Base-by-base conservation (phyloP, 306 rosid species). In the Glycine latifolia region DNA sequence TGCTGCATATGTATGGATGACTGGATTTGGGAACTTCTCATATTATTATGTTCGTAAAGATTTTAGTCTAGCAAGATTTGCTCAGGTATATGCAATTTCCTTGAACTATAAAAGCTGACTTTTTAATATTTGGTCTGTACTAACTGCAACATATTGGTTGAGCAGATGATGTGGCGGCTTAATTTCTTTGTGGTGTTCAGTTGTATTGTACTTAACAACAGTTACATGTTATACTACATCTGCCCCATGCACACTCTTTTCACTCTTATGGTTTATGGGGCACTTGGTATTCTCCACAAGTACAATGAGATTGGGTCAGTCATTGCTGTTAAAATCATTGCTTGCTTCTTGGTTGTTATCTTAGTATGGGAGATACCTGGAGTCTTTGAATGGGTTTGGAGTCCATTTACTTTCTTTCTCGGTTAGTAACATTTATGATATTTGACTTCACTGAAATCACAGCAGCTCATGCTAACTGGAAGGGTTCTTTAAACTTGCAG, bases 121-220 rank as follows among this genome's bases (percentile, higher is more conserved):
- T 81, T 39, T 68, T n/a, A 52, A 46, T 59, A 48, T 79, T 74
- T 85, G 67, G 53, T 58, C 52, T 78, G 56, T 66, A 47, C 81
- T 81, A 55, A 75, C 60, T 70, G 74, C 16, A 16, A 75, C 56
- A 20, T 71, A 79, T 78, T 26, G 31, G 82, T 73, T 78, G 89
- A 73, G 84, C 94, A 95, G 99, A 93, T 95, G 99, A 95, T 95
- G 99, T 95, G 99, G 99, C 89, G 99, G 86, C 97, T 95, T 81
- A 95, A 95, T 85, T 95, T 93, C 91, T 90, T 93, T 86, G 98
- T 95, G 74, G 17, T 93, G 26, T 88, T 91, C 84, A 82, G 90
- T 78, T 95, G 98, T 84, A 10, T 95, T 65, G 87, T 93, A 78
- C 99, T 95, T 37, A 79, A 93, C 91, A 95, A 95, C 89, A 95